Percentiles rank a stretch among this genome's conserved stretches.
Conservation (phyloP, 164 flowering plant species). For the Kingdonia uniflora region DNA sequence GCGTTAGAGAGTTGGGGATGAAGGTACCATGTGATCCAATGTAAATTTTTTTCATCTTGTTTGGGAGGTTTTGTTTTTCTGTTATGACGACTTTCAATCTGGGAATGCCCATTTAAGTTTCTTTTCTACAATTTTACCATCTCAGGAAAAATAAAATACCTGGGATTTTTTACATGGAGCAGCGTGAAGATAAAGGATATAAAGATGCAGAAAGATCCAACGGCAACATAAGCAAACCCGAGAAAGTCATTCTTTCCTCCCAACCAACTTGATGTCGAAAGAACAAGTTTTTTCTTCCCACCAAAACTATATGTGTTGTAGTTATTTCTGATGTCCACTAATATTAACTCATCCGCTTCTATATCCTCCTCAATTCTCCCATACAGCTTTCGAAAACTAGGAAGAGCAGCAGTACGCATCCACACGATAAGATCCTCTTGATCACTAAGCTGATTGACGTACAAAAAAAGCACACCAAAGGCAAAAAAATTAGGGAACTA, state of each 20-base stretch:
- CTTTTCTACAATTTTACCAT: not conserved
- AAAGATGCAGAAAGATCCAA: constrained; percentile 46
- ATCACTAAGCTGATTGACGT: constrained; percentile 48
- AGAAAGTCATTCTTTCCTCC: constrained; percentile 81
- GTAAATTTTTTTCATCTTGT: not conserved
- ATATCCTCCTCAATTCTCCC: constrained; percentile 77
- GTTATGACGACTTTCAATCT: not conserved
- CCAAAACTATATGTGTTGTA: constrained; percentile 89
- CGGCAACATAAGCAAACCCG: constrained; percentile 50
- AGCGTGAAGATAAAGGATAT: constrained; percentile 46
- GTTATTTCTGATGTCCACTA: constrained; percentile 49
- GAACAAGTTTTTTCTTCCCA: constrained; percentile 68
- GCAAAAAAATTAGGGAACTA: not conserved
- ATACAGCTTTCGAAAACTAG: constrained; percentile 79
- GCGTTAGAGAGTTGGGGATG: not conserved
- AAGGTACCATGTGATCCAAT: not conserved
- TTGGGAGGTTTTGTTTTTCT: not conserved
- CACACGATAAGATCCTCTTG: constrained; percentile 91
- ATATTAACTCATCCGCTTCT: constrained; percentile 42
- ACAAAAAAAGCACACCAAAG: constrained; percentile 5
- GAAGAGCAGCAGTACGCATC: constrained; percentile 94
- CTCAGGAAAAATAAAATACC: constrained; percentile 23
- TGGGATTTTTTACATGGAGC: constrained; percentile 57
- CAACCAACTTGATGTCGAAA: constrained; percentile 74
- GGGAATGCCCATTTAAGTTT: not conserved